Base-by-base conservation (phyloP, 2,329 filamentous ascomycete species). In the Rhinocladiella similis region DNA sequence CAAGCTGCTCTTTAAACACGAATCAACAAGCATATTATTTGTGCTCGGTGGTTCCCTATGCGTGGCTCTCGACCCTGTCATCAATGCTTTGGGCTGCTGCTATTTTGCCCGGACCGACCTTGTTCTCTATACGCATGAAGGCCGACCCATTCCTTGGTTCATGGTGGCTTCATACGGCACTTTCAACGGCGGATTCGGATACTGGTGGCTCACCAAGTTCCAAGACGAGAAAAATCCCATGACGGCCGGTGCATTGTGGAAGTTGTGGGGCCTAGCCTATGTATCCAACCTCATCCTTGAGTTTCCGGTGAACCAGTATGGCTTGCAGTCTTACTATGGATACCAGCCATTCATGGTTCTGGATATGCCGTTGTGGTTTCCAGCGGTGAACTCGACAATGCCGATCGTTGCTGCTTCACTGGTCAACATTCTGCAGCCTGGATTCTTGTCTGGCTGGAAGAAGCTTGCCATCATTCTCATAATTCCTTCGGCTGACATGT, bases 401-500 rank as follows among this genome's bases (percentile, higher is more conserved):
- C 48, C 48, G 1, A 50, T 50, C 35, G 35, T 50, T 1, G 48
- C 48, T 20, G 48, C 48, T 1, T 50, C 48, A 1, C 33, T 50
- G 35, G 20, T 50, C 14, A 50, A 50, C 33, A 29, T 50, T 3
- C 48, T 50, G 20, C 10, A 50, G 7, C 29, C 47, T 27, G 19
- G 36, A 50, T 41, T 41, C 20, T 50, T 50, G 48, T 39, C 18
- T 13, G 48, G 48, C 39, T 50, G 48, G 48, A 50, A 50, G 48
- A 50, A 50, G 16, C 48, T 50, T 42, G 48, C 48, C 35, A 50
- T 50, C 48, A 50, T 27, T 29, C 39, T 50, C 29, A 50, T 50
- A 27, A 50, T 50, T 16, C 48, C 48, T 10, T 50, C 48, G 33
- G 48, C 48, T 10, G 48, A 50, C 39, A 50, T 50, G 16, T 29